Percentiles rank a stretch among this genome's conserved stretches.
These are phyloP conservation scores for Conringia planisiliqua DNA, from an alignment of 345 rosid genomes.

Conservation along the genomic window DNA sequence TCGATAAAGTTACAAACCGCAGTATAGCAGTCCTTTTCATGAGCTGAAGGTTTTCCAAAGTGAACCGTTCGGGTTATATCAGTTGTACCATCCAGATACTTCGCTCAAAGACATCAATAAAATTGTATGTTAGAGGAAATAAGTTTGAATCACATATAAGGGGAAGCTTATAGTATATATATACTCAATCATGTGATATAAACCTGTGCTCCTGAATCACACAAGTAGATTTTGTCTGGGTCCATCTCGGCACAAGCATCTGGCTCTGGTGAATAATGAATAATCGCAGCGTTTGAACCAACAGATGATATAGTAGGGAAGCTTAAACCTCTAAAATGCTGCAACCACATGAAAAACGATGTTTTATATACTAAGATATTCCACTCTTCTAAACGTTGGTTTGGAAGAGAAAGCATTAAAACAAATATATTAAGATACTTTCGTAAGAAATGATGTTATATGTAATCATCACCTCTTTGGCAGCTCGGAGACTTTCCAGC, in stretches of 20 bases:
- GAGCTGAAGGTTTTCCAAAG: slow-evolving; percentile 91
- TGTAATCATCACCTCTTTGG: slow-evolving; percentile 63
- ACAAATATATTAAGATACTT: neutral
- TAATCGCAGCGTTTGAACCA: slow-evolving; percentile 93
- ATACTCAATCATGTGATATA: neutral
- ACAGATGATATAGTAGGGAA: slow-evolving; percentile 95
- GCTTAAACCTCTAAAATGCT: slow-evolving; percentile 95
- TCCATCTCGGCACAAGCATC: slow-evolving; percentile 85
- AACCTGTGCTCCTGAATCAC: slow-evolving; percentile 99
- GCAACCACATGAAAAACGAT: slow-evolving; percentile 29
- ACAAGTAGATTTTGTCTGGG: slow-evolving; percentile 71
- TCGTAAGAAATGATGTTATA: neutral
- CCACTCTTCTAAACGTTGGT: neutral
- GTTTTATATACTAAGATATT: neutral
- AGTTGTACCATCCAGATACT: slow-evolving; percentile 98
- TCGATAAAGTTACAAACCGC: slow-evolving; percentile 44
- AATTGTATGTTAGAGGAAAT: slow-evolving; percentile 1
- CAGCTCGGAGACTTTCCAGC: slow-evolving; percentile 80
- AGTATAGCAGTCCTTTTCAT: slow-evolving; percentile 85
- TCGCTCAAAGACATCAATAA: slow-evolving; percentile 26
- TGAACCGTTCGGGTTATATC: slow-evolving; percentile 95
- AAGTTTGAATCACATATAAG: neutral
- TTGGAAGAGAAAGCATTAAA: neutral
- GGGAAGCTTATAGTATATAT: slow-evolving; percentile 1
- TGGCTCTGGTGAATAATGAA: slow-evolving; percentile 74